Conservation (phyloP, 331 rosid genomes). For the Arachis monticola region DNA sequence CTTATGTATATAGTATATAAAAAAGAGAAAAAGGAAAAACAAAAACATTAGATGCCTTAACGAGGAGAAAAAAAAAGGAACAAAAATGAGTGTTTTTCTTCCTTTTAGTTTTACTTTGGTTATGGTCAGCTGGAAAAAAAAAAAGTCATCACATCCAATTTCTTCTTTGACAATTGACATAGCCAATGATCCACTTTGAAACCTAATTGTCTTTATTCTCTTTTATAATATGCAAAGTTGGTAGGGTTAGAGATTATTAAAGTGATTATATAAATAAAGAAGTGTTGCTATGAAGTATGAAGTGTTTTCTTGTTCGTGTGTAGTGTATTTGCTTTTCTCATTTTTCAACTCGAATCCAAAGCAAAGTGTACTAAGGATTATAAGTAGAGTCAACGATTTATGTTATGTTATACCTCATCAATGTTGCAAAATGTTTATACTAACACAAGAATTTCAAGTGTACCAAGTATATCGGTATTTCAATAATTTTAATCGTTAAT, state of each 20-base stretch:
- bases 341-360: conserved; percentile 74
- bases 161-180: conserved; percentile 54
- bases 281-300: conserved; percentile 18
- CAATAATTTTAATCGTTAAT: no score
- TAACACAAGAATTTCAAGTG: not conserved
- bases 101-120: conserved; percentile 45
- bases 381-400: conserved; percentile 56
- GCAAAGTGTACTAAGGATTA: conserved; percentile 33
- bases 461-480: no score
- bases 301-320: conserved; percentile 39
- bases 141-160: not conserved
- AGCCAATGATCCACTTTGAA: conserved; percentile 43
- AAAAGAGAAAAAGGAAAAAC: conserved; percentile 42
- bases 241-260: conserved; percentile 39
- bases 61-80: conserved; percentile 58
- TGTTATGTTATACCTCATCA: not conserved
- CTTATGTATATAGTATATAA: conserved; percentile 36
- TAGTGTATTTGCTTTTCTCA: conserved; percentile 16
- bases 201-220: conserved; percentile 53
- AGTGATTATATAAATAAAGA: conserved; percentile 41
- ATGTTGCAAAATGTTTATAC: not conserved
- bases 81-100: conserved; percentile 32
- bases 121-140: conserved; percentile 40
- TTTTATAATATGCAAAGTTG: conserved; percentile 51
- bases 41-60: conserved; percentile 64